Evolutionary conservation across 2,329 filamentous ascomycete genomes (phyloP).

Genomic region (Talaromyces sp.): DNA sequence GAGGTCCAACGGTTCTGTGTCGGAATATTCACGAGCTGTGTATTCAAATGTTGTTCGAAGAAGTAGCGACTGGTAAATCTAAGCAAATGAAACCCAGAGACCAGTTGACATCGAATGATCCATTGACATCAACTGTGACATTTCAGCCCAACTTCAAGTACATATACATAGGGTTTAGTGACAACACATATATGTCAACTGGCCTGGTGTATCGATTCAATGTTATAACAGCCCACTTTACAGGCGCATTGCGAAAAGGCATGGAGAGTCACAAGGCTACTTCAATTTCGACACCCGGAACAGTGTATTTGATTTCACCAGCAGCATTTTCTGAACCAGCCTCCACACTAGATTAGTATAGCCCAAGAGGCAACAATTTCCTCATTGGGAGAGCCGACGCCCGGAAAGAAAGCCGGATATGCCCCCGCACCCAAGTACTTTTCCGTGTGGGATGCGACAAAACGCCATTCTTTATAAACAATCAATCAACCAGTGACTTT

Average conservation of each 20-base stretch:
- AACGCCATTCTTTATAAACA: not conserved
- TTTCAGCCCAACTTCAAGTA: too few relatives aligned
- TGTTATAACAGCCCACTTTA: too few relatives aligned
- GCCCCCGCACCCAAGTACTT: not conserved
- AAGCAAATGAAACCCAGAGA: too few relatives aligned
- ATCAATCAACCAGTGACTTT: not conserved
- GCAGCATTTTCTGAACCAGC: not conserved
- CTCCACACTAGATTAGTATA: not conserved
- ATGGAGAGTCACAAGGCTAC: too few relatives aligned
- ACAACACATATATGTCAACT: too few relatives aligned
- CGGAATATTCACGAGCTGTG: not conserved
- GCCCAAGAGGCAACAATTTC: not conserved
- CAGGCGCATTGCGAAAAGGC: too few relatives aligned
- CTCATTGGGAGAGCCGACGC: not conserved
- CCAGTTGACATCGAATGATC: too few relatives aligned
- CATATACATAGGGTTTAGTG: too few relatives aligned
- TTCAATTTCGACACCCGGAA: too few relatives aligned
- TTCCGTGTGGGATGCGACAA: not conserved
- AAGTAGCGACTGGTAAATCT: not conserved
- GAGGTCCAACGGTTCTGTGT: not conserved
- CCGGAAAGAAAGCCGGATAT: constrained; percentile 6
- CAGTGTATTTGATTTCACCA: too few relatives aligned
- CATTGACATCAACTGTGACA: too few relatives aligned
- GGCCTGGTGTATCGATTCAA: too few relatives aligned
- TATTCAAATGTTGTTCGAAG: rapidly evolving